Conservation (phyloP, 441 rosid species). For the Gossypium gossypioides region DNA sequence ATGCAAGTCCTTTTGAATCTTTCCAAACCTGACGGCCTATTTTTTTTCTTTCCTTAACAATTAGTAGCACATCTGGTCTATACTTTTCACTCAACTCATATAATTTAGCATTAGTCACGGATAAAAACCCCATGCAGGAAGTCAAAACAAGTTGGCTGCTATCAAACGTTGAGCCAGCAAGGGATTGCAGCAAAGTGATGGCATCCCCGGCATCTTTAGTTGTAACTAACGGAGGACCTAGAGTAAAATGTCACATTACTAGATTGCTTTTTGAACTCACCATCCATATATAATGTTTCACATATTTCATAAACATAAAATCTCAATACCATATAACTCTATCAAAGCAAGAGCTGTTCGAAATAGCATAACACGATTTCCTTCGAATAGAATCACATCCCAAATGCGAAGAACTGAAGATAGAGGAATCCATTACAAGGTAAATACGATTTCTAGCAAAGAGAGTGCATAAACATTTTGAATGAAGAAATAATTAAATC, state of each 20-base stretch:
- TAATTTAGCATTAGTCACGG: slow-evolving; percentile 49
- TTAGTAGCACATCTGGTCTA: slow-evolving; percentile 40
- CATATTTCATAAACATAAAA: slow-evolving; percentile 14
- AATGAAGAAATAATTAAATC: not conserved
- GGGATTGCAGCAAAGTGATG: slow-evolving; percentile 52
- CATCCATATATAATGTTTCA: slow-evolving; percentile 10
- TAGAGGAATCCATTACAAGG: slow-evolving; percentile 14
- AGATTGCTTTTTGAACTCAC: slow-evolving; percentile 2
- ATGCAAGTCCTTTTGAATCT: slow-evolving; percentile 40
- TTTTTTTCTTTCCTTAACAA: slow-evolving; percentile 29
- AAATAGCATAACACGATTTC: slow-evolving; percentile 66
- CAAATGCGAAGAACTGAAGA: slow-evolving; percentile 64
- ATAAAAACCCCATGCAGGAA: slow-evolving; percentile 59
- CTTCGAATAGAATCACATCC: slow-evolving; percentile 74
- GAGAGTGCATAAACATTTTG: not conserved
- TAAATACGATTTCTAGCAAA: not conserved
- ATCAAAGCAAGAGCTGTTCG: slow-evolving; percentile 70
- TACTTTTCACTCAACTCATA: slow-evolving; percentile 49
- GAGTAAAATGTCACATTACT: slow-evolving; percentile 12
- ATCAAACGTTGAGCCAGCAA: slow-evolving; percentile 65
- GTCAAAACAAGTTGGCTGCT: slow-evolving; percentile 67
- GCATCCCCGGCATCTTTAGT: slow-evolving; percentile 70
- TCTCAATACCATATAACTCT: slow-evolving; percentile 56
- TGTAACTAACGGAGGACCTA: slow-evolving; percentile 62
- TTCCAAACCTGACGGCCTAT: slow-evolving; percentile 24